Base-by-base conservation (phyloP, 768 basidiomycete species). In the Calocera viscosa region DNA sequence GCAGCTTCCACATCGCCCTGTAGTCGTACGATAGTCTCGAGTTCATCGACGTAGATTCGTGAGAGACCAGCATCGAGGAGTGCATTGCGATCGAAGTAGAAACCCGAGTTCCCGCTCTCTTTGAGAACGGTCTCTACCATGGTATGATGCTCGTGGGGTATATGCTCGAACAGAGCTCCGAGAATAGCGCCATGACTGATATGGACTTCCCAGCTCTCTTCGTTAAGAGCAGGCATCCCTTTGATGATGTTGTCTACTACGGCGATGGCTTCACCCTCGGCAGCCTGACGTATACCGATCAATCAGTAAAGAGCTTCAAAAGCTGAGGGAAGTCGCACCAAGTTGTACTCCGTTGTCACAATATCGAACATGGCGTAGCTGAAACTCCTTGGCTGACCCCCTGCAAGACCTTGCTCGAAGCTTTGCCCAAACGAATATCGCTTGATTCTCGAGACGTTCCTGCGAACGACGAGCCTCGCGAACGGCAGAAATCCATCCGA, bases 401-500 rank as follows among this genome's bases (percentile, higher is more conserved):
- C 68, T 2, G 67, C 64, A 10, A 47, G 26, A 1, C 43, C 41
- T 41, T 70, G 67, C 30, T 65, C 65, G 41, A 49, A 65, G 40
- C 66, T 84, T 69, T 90, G 85, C 38, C 84, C 81, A 64, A 92
- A 84, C 74, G 91, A 87, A 75, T 85, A 93, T 11, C 91, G 83
- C 74, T 94, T 94, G 73, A 94, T 91, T 41, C 91, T 79, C 68
- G 81, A 82, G 63, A 82, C 78, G 39, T 81, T 82, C 1, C 78
- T 82, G 65, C 86, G 80, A 1, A 87, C 90, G n/a, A 91, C 91
- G 43, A 89, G 76, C 65, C 90, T 82, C n/a, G 91, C 89, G 70
- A 93, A 92, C 0, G 88, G 86, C 16, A 86, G 78, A 26, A 92
- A 78, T 2, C 86, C 81, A 70, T 89, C 86, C 68, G 84, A 85